Percentiles rank a stretch among this genome's conserved stretches.
Conservation (phyloP, 176 grass and related monocot genomes). For the Pontederia paniculata region DNA sequence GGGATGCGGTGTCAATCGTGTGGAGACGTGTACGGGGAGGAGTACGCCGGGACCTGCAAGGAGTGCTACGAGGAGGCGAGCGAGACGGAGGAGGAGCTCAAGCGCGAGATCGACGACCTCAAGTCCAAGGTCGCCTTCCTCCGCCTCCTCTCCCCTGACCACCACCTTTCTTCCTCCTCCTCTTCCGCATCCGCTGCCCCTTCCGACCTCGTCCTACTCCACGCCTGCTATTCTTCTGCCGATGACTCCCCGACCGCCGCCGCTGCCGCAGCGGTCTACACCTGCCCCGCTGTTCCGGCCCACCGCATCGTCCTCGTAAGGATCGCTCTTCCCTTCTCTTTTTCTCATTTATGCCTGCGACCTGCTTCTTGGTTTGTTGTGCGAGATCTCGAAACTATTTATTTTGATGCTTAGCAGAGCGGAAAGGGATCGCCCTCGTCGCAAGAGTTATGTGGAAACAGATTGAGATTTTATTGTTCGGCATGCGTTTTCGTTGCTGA, state of each 20-base stretch:
- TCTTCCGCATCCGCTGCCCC: background rate
- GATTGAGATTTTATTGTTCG: too few species aligned
- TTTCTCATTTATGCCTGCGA: background rate
- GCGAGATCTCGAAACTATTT: background rate
- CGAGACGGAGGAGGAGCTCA: conserved; percentile 98
- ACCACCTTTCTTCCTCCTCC: conserved; percentile 7
- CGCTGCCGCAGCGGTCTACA: conserved; percentile 5
- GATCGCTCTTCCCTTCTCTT: background rate
- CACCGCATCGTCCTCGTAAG: conserved; percentile 78
- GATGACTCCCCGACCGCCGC: conserved; percentile 25
- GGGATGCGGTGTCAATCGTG: conserved; percentile 80
- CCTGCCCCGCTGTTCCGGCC: conserved; percentile 42
- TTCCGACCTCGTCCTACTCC: background rate
- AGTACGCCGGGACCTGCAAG: conserved; percentile 79
- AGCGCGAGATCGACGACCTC: conserved; percentile 89
- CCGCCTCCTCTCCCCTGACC: conserved; percentile 43
- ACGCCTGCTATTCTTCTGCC: conserved; percentile 25
- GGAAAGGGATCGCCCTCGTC: background rate
- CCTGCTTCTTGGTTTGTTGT: background rate
- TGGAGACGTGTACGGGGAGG: conserved; percentile 67
- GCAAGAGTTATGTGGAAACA: background rate
- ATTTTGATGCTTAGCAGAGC: background rate
- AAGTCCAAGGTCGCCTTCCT: conserved; percentile 66
- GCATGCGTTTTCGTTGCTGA: too few species aligned
- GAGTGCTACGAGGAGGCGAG: conserved; percentile 97